A percentile compares a stretch with the other conserved stretches of the same genome.
Conservation (phyloP, 2,329 filamentous ascomycete genomes). For the Xylaria sp. region DNA sequence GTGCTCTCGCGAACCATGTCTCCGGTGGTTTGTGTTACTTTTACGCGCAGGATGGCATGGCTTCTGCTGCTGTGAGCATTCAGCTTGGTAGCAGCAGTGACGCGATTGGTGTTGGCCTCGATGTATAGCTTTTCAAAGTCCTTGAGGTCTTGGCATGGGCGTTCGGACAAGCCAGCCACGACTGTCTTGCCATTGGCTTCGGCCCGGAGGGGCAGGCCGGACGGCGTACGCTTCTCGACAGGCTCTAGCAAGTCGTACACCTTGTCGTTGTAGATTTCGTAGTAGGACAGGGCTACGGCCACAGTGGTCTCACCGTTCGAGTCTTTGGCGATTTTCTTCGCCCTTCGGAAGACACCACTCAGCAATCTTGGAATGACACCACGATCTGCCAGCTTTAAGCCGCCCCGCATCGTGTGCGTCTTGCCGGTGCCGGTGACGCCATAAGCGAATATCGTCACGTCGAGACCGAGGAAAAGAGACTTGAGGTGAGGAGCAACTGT, state of each 20-base stretch:
- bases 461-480: conserved; percentile 88
- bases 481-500: conserved; percentile 89
- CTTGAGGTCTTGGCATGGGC: conserved; percentile 83
- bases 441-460: conserved; percentile 92
- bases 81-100: conserved; percentile 90
- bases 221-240: conserved; percentile 84
- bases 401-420: conserved; percentile 95
- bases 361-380: conserved; percentile 89
- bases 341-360: conserved; percentile 84
- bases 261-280: conserved; percentile 97
- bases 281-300: conserved; percentile 84
- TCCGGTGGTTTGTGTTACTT: conserved; percentile 80
- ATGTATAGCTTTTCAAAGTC: conserved; percentile 93
- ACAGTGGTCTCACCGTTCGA: conserved; percentile 76
- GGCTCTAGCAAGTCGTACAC: conserved; percentile 91
- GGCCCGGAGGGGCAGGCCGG: conserved; percentile 83
- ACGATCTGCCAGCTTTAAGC: conserved; percentile 84
- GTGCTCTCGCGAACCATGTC: conserved; percentile 79
- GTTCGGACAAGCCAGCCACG: conserved; percentile 86
- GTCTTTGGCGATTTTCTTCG: conserved; percentile 87
- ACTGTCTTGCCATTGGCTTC: conserved; percentile 89
- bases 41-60: conserved; percentile 91
- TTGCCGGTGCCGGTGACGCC: conserved; percentile 94
- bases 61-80: conserved; percentile 91
- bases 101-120: conserved; percentile 89